Evolutionary conservation across 208 protist genomes (phyloP).

Genomic region (Phytomonas sp.): DNA sequence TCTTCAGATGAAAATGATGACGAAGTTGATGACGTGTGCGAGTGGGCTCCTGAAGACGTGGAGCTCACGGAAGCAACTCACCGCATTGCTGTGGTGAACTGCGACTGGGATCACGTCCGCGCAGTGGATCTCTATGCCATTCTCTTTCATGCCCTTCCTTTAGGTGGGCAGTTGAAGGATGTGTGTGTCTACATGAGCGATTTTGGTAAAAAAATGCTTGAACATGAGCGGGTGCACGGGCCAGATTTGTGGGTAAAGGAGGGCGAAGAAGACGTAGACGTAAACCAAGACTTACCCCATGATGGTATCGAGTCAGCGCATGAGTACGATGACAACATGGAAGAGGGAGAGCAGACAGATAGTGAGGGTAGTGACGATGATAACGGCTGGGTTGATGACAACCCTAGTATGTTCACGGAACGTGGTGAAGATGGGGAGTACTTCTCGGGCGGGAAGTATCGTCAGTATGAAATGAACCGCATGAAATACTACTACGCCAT

Average conservation of each 20-base stretch:
- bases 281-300: background rate
- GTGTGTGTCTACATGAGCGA: constrained; percentile 94
- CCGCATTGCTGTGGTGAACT: constrained; percentile 93
- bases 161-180: constrained; percentile 81
- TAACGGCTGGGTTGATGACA: constrained; percentile 70
- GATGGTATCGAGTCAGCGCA: background rate
- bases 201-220: constrained; percentile 91
- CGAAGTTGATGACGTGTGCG: constrained; percentile 58
- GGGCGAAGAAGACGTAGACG: constrained; percentile 26
- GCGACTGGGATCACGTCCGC: constrained; percentile 94
- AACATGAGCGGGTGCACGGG: constrained; percentile 68
- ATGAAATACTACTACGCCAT: constrained; percentile 98
- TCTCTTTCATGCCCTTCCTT: constrained; percentile 93
- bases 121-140: constrained; percentile 93
- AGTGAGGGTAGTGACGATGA: constrained; percentile 27
- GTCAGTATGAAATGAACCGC: constrained; percentile 90
- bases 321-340: background rate
- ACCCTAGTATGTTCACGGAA: constrained; percentile 66
- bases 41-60: constrained; percentile 65
- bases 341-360: background rate
- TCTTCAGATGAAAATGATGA: constrained; percentile 19
- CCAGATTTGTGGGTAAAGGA: constrained; percentile 78
- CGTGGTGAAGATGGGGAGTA: constrained; percentile 79
- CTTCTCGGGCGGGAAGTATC: constrained; percentile 86
- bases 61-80: constrained; percentile 65